phyloP scores from a whole-genome alignment of 2,329 filamentous ascomycete species.

The Beauveria sp. region DNA sequence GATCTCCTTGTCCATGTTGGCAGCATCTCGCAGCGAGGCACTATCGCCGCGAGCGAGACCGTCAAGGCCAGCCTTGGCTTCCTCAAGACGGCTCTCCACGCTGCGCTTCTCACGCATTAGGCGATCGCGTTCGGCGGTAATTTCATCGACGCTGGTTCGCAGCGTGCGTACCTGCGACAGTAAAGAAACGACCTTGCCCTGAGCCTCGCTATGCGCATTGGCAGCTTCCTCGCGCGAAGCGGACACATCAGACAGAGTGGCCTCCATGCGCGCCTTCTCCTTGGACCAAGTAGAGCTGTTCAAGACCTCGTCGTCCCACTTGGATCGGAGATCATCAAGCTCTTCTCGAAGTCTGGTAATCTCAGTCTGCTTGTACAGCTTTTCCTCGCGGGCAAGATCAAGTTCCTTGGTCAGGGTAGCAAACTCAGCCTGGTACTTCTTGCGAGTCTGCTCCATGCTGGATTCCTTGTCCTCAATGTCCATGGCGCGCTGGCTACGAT shows the following conservation, averaged over 20 bases:
- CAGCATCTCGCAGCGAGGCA: constrained; percentile 82
- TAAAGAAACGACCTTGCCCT: constrained; percentile 83
- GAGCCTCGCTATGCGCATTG: constrained; percentile 87
- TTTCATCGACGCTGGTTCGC: constrained; percentile 77
- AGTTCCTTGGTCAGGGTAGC: constrained; percentile 84
- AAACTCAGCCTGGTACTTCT: constrained; percentile 95
- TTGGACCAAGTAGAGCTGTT: constrained; percentile 98
- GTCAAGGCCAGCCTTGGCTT: constrained; percentile 82
- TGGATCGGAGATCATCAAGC: constrained; percentile 85
- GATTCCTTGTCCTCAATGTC: constrained; percentile 96
- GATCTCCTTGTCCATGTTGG: constrained; percentile 79
- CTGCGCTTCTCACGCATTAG: constrained; percentile 84
- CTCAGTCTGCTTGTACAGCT: constrained; percentile 76
- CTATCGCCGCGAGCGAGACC: constrained; percentile 80
- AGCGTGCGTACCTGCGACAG: constrained; percentile 83
- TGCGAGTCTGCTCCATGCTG: constrained; percentile 91
- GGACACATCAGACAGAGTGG: constrained; percentile 79
- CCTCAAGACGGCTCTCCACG: constrained; percentile 74
- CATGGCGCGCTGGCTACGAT: constrained; percentile 87
- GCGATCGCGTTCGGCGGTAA: constrained; percentile 75
- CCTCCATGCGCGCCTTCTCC: constrained; percentile 87
- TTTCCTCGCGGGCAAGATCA: constrained; percentile 86
- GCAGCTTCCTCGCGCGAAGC: constrained; percentile 91
- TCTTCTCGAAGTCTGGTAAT: constrained; percentile 88
- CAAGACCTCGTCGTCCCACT: constrained; percentile 97